A percentile compares a stretch with the other conserved stretches of the same genome.
phyloP scores from a whole-genome alignment of 805 yeast species.

The Debaryomyces maramus region DNA sequence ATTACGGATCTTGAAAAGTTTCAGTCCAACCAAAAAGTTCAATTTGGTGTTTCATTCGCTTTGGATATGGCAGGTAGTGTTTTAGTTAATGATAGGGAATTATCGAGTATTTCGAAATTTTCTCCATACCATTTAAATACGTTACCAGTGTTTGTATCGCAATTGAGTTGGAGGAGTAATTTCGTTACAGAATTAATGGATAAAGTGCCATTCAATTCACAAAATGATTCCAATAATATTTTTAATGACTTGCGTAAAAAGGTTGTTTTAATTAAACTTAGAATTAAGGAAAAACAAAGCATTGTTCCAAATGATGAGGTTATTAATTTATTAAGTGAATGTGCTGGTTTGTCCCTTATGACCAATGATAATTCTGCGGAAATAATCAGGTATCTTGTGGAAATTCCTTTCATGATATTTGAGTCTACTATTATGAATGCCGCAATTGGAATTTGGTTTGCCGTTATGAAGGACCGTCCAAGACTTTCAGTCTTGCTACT shows the following conservation, averaged over 20 bases:
- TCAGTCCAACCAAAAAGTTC: conserved; percentile 36
- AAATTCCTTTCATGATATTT: conserved; percentile 70
- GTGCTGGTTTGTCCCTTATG: conserved; percentile 38
- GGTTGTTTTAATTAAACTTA: conserved; percentile 17
- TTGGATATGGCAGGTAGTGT: conserved; percentile 81
- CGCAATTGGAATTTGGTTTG: conserved; percentile 78
- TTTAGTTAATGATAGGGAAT: conserved; percentile 64
- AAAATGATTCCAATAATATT: conserved; percentile 27
- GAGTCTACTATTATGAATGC: conserved; percentile 58
- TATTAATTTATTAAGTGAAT: conserved; percentile 45
- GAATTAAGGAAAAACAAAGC: conserved; percentile 5
- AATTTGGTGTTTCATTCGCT: conserved; percentile 88
- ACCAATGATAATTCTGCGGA: conserved; percentile 44
- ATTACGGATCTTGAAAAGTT: conserved; percentile 48
- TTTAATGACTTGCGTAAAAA: conserved; percentile 28
- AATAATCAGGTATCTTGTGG: conserved; percentile 52
- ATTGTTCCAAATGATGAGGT: conserved; percentile 27
- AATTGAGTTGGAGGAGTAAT: conserved; percentile 67
- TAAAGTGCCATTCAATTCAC: conserved; percentile 27
- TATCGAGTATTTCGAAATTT: conserved; percentile 47
- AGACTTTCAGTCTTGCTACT: conserved; percentile 58
- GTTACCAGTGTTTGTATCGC: conserved; percentile 72
- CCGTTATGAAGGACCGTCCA: conserved; percentile 67
- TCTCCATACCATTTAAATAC: conserved; percentile 49
- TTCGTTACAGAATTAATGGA: conserved; percentile 35